Percentiles rank a stretch among this genome's conserved stretches.
These are phyloP conservation scores for Trichosporon faecale DNA, from an alignment of 1,284 basidiomycete species.

Conservation along the genomic window DNA sequence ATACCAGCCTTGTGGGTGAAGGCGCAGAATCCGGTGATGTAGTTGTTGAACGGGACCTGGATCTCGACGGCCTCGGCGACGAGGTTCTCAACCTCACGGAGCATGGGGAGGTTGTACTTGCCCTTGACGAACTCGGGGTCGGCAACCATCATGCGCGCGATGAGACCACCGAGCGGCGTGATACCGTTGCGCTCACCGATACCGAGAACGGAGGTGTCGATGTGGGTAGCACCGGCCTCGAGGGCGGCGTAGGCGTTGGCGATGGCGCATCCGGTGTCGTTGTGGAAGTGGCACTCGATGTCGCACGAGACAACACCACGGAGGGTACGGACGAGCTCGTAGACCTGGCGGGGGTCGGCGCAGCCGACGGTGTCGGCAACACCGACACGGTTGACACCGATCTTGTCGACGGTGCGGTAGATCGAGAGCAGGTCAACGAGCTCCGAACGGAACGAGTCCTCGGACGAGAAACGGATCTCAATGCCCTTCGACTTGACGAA, in stretches of 20 bases:
- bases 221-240: slow-evolving; percentile 98
- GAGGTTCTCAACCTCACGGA: slow-evolving; percentile 97
- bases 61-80: slow-evolving; percentile 99
- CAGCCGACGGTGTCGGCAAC: slow-evolving; percentile 99
- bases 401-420: slow-evolving; percentile 99
- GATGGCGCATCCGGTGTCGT: slow-evolving; percentile 91
- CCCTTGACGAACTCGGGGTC: slow-evolving; percentile 98
- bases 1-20: slow-evolving; percentile 99
- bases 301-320: slow-evolving; percentile 94
- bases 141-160: slow-evolving; percentile 86
- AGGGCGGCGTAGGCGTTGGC: slow-evolving; percentile 98
- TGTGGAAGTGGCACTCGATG: slow-evolving; percentile 98
- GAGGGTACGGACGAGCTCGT: slow-evolving; percentile 94
- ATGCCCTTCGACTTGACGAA: slow-evolving; percentile 99
- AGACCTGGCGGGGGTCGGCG: slow-evolving; percentile 97
- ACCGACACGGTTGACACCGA: slow-evolving; percentile 98
- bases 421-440: slow-evolving; percentile 97
- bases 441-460: slow-evolving; percentile 99
- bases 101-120: slow-evolving; percentile 98
- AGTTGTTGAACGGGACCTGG: slow-evolving; percentile 80
- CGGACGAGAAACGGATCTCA: slow-evolving; percentile 99
- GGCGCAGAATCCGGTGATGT: slow-evolving; percentile 87
- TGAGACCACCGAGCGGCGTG: slow-evolving; percentile 93
- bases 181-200: slow-evolving; percentile 99
- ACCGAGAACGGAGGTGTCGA: slow-evolving; percentile 90